Percentiles rank a stretch among this genome's conserved stretches.
Evolutionary conservation across 305 asterid genomes (phyloP).

Genomic region (Petunia hybrid): DNA sequence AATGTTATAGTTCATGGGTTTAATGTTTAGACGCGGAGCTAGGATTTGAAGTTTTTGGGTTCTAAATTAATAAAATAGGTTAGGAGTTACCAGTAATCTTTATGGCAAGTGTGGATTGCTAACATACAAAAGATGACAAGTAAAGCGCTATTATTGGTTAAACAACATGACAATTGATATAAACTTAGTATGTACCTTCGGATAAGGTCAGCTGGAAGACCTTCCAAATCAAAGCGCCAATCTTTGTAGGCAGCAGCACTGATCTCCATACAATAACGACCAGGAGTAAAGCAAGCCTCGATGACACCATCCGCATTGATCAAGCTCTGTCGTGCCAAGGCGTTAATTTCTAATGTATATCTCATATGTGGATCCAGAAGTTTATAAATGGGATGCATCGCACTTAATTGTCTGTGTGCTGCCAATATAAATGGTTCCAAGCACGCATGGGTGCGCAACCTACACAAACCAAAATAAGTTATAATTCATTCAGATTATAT

Average conservation of each 20-base stretch:
- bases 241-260: conserved; percentile 89
- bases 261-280: conserved; percentile 90
- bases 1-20: neutral
- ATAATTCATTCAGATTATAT: neutral
- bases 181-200: conserved; percentile 56
- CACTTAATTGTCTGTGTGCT: conserved; percentile 92
- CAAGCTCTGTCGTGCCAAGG: conserved; percentile 79
- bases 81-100: neutral
- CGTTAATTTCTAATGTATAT: conserved; percentile 91
- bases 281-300: conserved; percentile 91
- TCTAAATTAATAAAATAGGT: too few relatives aligned
- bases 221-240: conserved; percentile 92
- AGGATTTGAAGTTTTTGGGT: too few relatives aligned
- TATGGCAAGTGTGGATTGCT: neutral
- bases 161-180: neutral
- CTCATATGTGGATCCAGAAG: conserved; percentile 98
- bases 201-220: conserved; percentile 91
- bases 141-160: neutral
- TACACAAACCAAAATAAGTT: conserved; percentile 31
- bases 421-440: conserved; percentile 91
- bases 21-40: neutral
- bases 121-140: neutral
- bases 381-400: conserved; percentile 92
- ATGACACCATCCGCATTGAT: conserved; percentile 85
- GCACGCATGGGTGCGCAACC: conserved; percentile 92